Evolutionary conservation across 2,329 filamentous ascomycete species (phyloP).

Genomic region (Ophiobolus disseminans): DNA sequence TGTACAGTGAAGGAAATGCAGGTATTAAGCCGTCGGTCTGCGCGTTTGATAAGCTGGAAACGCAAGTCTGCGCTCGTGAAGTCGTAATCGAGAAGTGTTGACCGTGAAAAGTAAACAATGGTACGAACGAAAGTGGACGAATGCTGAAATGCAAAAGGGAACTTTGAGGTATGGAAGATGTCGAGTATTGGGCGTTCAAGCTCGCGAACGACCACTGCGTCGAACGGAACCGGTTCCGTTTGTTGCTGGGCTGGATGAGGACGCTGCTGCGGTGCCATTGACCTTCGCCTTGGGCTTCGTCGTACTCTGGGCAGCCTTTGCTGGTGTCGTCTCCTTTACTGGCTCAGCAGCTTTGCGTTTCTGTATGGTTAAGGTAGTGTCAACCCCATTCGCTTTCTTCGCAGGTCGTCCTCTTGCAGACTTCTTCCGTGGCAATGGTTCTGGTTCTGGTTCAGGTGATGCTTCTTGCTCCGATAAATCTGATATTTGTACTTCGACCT

Average conservation of each 20-base stretch:
- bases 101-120: background rate
- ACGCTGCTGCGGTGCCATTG: constrained; percentile 14
- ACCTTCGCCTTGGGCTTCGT: constrained; percentile 25
- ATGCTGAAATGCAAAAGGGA: background rate
- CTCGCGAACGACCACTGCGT: constrained; percentile 28
- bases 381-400: constrained; percentile 24
- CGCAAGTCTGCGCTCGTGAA: background rate
- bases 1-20: background rate
- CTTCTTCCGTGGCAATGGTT: constrained; percentile 20
- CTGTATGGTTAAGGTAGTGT: constrained; percentile 20
- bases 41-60: too few relatives aligned
- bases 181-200: constrained; percentile 4
- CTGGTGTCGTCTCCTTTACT: constrained; percentile 17
- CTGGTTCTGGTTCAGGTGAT: constrained; percentile 21
- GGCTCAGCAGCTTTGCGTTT: constrained; percentile 25
- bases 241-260: constrained; percentile 19
- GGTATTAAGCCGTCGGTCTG: background rate
- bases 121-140: too few relatives aligned
- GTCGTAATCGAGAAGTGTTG: background rate
- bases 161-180: too few relatives aligned
- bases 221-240: constrained; percentile 24
- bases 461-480: constrained; percentile 22
- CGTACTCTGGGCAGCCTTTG: constrained; percentile 24
- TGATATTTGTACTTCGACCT: constrained; percentile 17
- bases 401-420: constrained; percentile 18